Evolutionary conservation across 345 rosid species (phyloP), one percentile per base, ranked within the genome.

Genomic region (Diplotaxis tenuifolia): DNA sequence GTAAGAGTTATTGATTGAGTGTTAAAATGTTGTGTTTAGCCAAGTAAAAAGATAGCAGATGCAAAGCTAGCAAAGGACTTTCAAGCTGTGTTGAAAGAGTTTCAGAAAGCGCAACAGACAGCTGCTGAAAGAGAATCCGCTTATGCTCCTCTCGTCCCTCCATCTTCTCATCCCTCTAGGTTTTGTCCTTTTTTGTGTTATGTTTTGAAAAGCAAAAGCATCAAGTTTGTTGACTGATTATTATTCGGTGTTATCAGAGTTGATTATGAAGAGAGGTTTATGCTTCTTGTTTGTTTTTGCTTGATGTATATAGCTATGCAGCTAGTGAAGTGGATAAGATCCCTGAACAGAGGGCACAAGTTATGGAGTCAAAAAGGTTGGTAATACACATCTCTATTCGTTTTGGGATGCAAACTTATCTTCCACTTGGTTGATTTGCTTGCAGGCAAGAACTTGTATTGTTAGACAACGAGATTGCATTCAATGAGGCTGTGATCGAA

Each of bases 1-100:
- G 4, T 14, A 10, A 36, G 2, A 1, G 47, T 45, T 47, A 0
- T 15, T 45, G 11, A 47, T 7, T 47, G 21, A 15, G 19, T 45
- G 7, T 6, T n/a, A n/a, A 12, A 3, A 12, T 45, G 52, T 14
- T 19, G 27, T 83, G 67, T 80, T n/a, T n/a, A 90, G 96, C 86
- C 88, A 70, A 86, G 84, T 84, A 92, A 95, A 86, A 95, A 95
- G 87, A 85, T 95, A 54, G 86, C 96, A 42, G 96, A 95, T 81
- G 97, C 97, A 58, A 96, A 96, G 82, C 98, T 96, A 73, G 99
- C 96, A 34, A 96, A 90, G 76, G 99, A 96, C 77, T 92, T 96
- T 81, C 91, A 96, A 84, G 88, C 90, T 15, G 98, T 96, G 60
- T 76, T 96, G 62, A 90, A 84, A 77, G 99, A 96, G 86, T 96